Evolutionary conservation across 371 early-diverging fungal genomes (phyloP), one percentile per base, ranked within the genome.

Genomic region (Mortierella sp.): DNA sequence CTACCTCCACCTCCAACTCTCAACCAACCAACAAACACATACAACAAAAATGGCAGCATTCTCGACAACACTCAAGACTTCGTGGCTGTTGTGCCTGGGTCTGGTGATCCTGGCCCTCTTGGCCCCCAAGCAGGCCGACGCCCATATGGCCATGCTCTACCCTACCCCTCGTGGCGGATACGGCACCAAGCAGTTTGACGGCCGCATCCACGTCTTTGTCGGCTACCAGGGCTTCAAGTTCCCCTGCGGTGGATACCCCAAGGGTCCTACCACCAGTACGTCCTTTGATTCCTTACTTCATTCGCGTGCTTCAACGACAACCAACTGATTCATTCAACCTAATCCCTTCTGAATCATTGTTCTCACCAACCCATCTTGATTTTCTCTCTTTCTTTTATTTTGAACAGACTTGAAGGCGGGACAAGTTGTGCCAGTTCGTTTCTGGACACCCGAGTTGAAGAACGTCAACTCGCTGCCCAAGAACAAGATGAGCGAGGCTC

Each of bases 81-180:
- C 79, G 4, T 75, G 75, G 79, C 71, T 79, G 49, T 38, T 83
- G 71, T 83, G 79, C 68, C 77, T 83, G 71, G 75, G 76, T 7
- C 60, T 78, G 7, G 49, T 83, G 41, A 38, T 83, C 6, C 49
- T 83, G 27, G 51, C 56, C 29, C 48, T 76, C 70, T 32, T 76
- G 27, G 44, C 70, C 24, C 78, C 78, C 27, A 71, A 76, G 74
- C 41, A 73, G 5, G 68, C 79, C 38, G 74, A 77, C 7, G 81
- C 84, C 18, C 85, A 84, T 29, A 81, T 81, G 51, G 85, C 85
- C 55, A 76, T 84, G 85, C 78, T 84, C 7, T 79, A 79, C 56
- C 85, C 85, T 46, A 38, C 70, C 10, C 76, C 79, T 4, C 85
- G 85, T 49, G 85, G 85, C 1, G 85, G 85, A 16, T 78, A 51